Percentiles rank a stretch among this genome's conserved stretches.
phyloP scores from a whole-genome alignment of 2,329 filamentous ascomycete genomes.

The Venturia carpophila region DNA sequence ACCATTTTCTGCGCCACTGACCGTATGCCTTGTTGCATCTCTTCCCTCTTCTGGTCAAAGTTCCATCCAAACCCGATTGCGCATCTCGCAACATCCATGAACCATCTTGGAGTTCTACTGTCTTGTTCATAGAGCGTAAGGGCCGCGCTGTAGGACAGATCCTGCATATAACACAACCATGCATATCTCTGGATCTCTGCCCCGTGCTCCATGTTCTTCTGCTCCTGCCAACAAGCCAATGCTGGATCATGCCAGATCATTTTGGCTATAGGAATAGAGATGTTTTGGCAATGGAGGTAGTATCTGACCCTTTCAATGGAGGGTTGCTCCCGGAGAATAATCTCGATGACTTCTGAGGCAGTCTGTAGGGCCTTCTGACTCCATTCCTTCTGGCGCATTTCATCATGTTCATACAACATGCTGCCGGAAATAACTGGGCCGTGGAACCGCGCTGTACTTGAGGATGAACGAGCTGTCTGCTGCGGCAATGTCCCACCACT shows the following conservation, averaged over 20 bases:
- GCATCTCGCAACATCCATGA: not conserved
- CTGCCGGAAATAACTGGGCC: not conserved
- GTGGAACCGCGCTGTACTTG: not conserved
- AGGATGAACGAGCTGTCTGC: not conserved
- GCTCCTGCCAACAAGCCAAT: not conserved
- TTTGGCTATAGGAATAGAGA: not conserved
- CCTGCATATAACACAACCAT: too few species aligned
- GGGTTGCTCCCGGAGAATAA: not conserved
- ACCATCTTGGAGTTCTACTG: not conserved
- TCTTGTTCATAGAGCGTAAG: not conserved
- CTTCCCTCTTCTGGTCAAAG: not conserved
- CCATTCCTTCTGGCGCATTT: not conserved
- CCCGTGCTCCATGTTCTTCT: not conserved
- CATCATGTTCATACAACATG: not conserved
- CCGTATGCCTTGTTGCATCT: not conserved
- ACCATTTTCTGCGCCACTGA: not conserved
- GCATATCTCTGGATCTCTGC: not conserved
- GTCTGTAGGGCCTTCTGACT: not conserved
- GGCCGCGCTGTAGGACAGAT: not conserved
- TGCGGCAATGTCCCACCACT: not conserved
- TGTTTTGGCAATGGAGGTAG: not conserved
- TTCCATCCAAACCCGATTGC: not conserved
- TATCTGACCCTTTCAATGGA: not conserved
- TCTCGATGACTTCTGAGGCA: not conserved
- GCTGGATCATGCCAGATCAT: not conserved